Evolutionary conservation across 192 early-diverging fungal species (phyloP).

Genomic region (Linnemannia schmuckeri): DNA sequence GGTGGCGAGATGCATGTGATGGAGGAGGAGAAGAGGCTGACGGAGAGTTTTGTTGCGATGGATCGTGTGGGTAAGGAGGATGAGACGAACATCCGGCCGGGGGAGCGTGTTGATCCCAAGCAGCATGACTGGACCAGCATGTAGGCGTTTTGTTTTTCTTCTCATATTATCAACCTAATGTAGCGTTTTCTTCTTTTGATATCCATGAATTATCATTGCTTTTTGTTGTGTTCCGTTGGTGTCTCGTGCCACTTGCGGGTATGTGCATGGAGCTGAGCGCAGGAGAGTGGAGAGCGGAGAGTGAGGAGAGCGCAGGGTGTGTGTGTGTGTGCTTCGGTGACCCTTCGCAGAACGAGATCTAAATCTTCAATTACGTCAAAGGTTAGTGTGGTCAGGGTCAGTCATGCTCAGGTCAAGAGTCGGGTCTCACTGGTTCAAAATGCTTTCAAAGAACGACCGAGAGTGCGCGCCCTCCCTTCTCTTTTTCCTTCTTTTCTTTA

Average conservation of each 20-base stretch:
- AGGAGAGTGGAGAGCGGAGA: no score
- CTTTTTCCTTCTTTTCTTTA: background rate
- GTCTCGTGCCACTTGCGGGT: no score
- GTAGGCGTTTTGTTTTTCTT: background rate
- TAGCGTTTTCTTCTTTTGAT: no score
- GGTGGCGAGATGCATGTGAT: conserved; percentile 16
- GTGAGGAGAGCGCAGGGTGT: no score
- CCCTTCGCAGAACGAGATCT: background rate
- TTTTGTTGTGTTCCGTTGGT: no score
- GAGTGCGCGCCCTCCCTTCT: background rate
- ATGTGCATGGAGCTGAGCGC: no score
- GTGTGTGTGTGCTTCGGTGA: no score
- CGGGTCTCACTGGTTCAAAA: background rate
- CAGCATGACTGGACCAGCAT: background rate
- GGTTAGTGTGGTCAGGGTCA: background rate
- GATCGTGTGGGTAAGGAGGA: background rate
- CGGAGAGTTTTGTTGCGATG: conserved; percentile 16
- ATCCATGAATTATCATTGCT: no score
- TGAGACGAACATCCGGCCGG: background rate
- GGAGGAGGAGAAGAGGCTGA: conserved; percentile 12
- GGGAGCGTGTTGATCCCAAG: conserved; percentile 10
- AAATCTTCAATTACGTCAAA: conserved; percentile 10
- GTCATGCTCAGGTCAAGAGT: background rate
- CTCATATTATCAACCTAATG: no score
- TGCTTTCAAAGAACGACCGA: background rate